Conservation (phyloP, 495 filamentous ascomycete species). For the Echria macrotheca region DNA sequence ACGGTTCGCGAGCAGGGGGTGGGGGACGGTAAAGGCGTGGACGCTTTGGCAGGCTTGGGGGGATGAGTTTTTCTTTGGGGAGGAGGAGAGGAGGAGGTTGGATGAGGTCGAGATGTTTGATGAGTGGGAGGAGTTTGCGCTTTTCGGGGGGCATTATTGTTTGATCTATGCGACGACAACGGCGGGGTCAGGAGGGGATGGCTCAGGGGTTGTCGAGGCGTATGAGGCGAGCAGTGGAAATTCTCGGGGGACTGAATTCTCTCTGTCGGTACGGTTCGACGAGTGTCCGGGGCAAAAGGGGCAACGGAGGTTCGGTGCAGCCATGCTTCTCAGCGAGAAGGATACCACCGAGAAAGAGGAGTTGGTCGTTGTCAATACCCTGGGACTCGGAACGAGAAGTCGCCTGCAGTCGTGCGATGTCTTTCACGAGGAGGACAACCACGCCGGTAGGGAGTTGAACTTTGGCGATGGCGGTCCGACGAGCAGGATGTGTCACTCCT, state of each 20-base stretch:
- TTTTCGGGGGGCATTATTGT: conserved; percentile 85
- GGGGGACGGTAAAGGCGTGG: conserved; percentile 53
- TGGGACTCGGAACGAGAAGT: conserved; percentile 57
- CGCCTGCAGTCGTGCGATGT: conserved; percentile 58
- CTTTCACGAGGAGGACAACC: conserved; percentile 33
- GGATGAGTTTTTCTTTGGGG: conserved; percentile 53
- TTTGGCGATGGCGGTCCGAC: conserved; percentile 35
- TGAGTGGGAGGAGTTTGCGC: conserved; percentile 91
- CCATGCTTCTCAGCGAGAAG: conserved; percentile 22
- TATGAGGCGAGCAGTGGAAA: no score
- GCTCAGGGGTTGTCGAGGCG: not conserved
- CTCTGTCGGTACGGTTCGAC: conserved; percentile 26
- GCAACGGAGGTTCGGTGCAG: conserved; percentile 38
- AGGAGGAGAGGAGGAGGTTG: conserved; percentile 49
- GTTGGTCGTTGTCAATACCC: conserved; percentile 36
- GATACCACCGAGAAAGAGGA: not conserved
- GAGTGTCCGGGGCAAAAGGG: conserved; percentile 29
- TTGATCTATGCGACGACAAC: conserved; percentile 56
- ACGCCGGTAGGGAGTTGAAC: conserved; percentile 11
- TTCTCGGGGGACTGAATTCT: no score
- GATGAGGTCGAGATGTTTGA: conserved; percentile 79
- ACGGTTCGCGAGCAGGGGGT: conserved; percentile 63
- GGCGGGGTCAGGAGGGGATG: conserved; percentile 3
- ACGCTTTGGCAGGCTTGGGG: conserved; percentile 79
- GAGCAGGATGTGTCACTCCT: conserved; percentile 70